phyloP scores from a whole-genome alignment of 2,329 filamentous ascomycete genomes.

The Xylariaceae sp. region DNA sequence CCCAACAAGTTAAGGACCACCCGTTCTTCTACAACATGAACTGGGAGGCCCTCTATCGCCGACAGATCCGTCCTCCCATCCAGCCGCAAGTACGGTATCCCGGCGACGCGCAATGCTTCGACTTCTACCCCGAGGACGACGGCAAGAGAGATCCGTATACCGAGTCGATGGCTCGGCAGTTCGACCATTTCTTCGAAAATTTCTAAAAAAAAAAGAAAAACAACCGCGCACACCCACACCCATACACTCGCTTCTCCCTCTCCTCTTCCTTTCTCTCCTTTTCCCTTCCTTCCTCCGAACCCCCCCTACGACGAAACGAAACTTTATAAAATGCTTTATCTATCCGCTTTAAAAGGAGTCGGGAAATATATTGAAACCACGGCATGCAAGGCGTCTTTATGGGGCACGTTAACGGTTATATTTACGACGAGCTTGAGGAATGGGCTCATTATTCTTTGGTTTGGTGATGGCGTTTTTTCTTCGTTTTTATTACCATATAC shows the following conservation, averaged over 20 bases:
- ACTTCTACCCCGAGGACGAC: conserved; percentile 74
- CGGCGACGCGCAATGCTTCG: conserved; percentile 76
- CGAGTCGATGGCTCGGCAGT: conserved; percentile 61
- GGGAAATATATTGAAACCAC: neutral
- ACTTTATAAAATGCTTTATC: neutral
- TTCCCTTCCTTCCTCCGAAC: too few relatives aligned
- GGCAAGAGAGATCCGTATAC: conserved; percentile 61
- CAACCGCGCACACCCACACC: too few relatives aligned
- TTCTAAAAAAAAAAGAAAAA: conserved; percentile 44
- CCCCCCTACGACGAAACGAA: conserved; percentile 7
- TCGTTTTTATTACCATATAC: neutral
- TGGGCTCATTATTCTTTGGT: neutral
- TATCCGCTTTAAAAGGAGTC: neutral
- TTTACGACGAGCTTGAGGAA: neutral
- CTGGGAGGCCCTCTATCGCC: conserved; percentile 67
- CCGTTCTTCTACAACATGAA: conserved; percentile 68
- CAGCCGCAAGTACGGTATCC: conserved; percentile 67
- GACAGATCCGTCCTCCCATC: conserved; percentile 63
- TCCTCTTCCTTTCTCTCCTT: too few relatives aligned
- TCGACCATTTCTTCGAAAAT: conserved; percentile 65
- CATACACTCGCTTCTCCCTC: too few relatives aligned
- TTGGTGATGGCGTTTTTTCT: neutral
- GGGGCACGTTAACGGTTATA: neutral
- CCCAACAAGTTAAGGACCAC: conserved; percentile 65
- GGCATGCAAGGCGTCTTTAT: neutral